A percentile compares a stretch with the other conserved stretches of the same genome.
Conservation (phyloP, 2,329 filamentous ascomycete genomes). For the Neoarthrinium moseri region DNA sequence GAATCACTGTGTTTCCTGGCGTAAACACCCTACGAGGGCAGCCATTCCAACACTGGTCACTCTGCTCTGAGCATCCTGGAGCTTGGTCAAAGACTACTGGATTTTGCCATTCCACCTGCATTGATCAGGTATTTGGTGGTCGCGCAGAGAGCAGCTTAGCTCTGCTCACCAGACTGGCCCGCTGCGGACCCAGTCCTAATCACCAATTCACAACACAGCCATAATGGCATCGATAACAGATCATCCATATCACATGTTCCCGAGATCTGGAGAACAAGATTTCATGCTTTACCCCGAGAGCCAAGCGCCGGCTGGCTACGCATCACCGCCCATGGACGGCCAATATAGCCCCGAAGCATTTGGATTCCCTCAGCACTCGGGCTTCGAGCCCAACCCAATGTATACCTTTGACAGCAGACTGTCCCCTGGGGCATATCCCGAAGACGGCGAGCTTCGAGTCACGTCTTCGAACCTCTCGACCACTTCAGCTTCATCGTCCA, state of each 20-base stretch:
- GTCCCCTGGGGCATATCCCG: slow-evolving; percentile 48
- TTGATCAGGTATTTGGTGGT: neutral
- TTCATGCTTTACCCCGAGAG: slow-evolving; percentile 30
- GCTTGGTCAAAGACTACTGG: too few species aligned
- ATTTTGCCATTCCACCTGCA: neutral
- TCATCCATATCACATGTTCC: slow-evolving; percentile 30
- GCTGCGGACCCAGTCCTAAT: slow-evolving; percentile 9
- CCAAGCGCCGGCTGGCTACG: slow-evolving; percentile 21
- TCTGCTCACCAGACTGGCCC: slow-evolving; percentile 10
- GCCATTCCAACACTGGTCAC: neutral
- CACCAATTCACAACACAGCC: slow-evolving; percentile 8
- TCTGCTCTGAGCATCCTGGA: too few species aligned
- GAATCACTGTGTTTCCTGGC: neutral
- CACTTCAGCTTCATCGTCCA: slow-evolving; percentile 64
- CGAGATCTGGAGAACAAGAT: slow-evolving; percentile 26
- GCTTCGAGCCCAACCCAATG: slow-evolving; percentile 43
- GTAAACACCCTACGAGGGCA: neutral
- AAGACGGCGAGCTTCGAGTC: slow-evolving; percentile 49
- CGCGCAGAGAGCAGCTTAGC: neutral
- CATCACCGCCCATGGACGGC: slow-evolving; percentile 41
- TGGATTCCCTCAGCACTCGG: slow-evolving; percentile 39
- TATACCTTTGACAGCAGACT: slow-evolving; percentile 48
- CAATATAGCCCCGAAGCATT: slow-evolving; percentile 47
- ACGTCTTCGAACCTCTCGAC: slow-evolving; percentile 60
- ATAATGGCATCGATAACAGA: slow-evolving; percentile 26